Evolutionary conservation across 495 filamentous ascomycete genomes (phyloP), one percentile per base, ranked within the genome.

Genomic region (Xylaria scruposa): DNA sequence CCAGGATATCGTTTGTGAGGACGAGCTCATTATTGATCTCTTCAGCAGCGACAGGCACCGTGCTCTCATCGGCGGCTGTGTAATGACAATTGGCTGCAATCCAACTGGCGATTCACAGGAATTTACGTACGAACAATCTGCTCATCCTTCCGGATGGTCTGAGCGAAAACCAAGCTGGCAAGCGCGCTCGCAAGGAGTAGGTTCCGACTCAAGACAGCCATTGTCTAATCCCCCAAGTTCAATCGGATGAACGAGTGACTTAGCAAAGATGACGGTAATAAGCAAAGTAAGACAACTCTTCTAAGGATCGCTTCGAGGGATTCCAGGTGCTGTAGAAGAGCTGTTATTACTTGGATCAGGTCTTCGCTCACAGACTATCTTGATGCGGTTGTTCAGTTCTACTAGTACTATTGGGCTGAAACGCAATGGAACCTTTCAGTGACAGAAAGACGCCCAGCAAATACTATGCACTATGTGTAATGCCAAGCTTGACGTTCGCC

Each of bases 1-100:
- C 72, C 42, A 87, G 74, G 4, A 82, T 79, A 15, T 73, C 54
- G 5, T 84, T 79, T 10, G 84, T 86, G 72, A 86, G 76, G 53
- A 85, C 83, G 12, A 83, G 67, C 8, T 70, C 67, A 40, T 47
- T 70, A 2, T 38, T 17, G 31, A 70, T 19, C 53, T 60, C 40
- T 33, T 59, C 54, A 0, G 54, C 67, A 36, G 67, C 58, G 19
- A 70, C 40, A 13, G 54, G 40, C 54, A 70, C 67, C 9, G 67
- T 70, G 24, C 17, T 62, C 38, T 59, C 53, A 49, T 58, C 42
- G 42, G 67, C 67, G 21, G 51, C 67, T 69, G 12, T 38, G 33
- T 4, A 12, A 26, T 19, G 15, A 53, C 26, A 3, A 29, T 67
- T 33, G 56, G 36, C 21, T 26, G 13, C 49, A 42, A 15, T n/a